These are phyloP conservation scores for Choiromyces venosus DNA, from an alignment of 495 filamentous ascomycete species.

Conservation along the genomic window DNA sequence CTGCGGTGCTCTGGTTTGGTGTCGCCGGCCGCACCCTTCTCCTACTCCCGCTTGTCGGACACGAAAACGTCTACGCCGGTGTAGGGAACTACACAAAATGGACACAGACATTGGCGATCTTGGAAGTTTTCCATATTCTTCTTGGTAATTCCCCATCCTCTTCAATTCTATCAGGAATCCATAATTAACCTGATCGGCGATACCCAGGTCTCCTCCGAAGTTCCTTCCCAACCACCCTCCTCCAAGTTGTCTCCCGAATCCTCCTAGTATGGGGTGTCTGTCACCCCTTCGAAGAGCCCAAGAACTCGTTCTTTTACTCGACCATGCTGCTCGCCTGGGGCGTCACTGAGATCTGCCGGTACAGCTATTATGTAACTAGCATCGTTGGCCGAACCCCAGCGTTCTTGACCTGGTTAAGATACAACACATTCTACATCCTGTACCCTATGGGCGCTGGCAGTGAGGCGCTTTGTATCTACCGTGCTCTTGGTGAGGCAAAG, in stretches of 20 bases:
- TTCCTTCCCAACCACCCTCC: conserved; percentile 73
- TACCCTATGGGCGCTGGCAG: conserved; percentile 87
- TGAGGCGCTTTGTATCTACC: conserved; percentile 72
- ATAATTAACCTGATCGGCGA: background rate
- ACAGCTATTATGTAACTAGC: conserved; percentile 76
- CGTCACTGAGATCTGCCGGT: conserved; percentile 80
- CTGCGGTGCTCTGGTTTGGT: conserved; percentile 65
- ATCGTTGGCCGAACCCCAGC: conserved; percentile 56
- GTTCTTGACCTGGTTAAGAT: conserved; percentile 75
- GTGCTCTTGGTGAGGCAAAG: conserved; percentile 57
- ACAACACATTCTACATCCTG: conserved; percentile 86
- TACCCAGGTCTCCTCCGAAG: conserved; percentile 70
- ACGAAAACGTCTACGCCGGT: conserved; percentile 50
- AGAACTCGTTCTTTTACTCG: conserved; percentile 52
- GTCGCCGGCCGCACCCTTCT: conserved; percentile 59
- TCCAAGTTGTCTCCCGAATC: conserved; percentile 79
- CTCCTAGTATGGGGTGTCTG: conserved; percentile 79
- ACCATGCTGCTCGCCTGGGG: conserved; percentile 78
- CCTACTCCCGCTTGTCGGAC: conserved; percentile 52
- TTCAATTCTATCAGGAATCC: background rate
- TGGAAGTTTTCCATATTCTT: conserved; percentile 77
- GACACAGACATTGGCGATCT: conserved; percentile 73
- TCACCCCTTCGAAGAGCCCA: conserved; percentile 58
- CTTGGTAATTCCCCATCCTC: conserved; percentile 50
- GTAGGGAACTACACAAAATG: conserved; percentile 62